Evolutionary conservation across 805 yeast species (phyloP).

Genomic region (Barnettozyma siamensis): DNA sequence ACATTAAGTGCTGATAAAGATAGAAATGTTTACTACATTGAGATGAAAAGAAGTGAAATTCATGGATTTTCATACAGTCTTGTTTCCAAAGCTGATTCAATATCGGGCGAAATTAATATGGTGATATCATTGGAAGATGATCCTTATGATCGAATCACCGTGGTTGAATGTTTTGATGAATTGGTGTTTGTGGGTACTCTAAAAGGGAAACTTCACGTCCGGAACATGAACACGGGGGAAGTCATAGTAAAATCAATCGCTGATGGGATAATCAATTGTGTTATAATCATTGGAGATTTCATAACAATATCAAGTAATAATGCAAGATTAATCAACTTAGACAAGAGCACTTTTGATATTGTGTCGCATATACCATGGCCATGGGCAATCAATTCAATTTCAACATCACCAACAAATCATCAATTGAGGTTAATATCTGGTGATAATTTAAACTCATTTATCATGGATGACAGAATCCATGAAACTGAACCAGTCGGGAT

Average conservation of each 20-base stretch:
- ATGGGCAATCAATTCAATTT: constrained; percentile 47
- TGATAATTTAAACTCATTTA: constrained; percentile 37
- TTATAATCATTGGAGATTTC: constrained; percentile 29
- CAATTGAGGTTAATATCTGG: constrained; percentile 44
- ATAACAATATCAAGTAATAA: constrained; percentile 49
- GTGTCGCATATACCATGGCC: constrained; percentile 26
- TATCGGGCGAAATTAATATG: constrained; percentile 22
- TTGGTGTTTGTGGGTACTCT: constrained; percentile 48
- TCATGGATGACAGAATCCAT: constrained; percentile 38
- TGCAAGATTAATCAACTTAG: constrained; percentile 35
- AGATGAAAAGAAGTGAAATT: not conserved
- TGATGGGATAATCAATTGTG: constrained; percentile 50
- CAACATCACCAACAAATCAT: constrained; percentile 34
- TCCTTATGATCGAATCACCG: constrained; percentile 35
- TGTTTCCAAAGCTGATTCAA: constrained; percentile 23
- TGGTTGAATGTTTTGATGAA: constrained; percentile 38
- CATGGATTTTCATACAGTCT: constrained; percentile 3
- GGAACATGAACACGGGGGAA: constrained; percentile 25
- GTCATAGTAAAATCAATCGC: constrained; percentile 33
- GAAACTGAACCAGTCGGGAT: constrained; percentile 13
- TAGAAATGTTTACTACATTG: constrained; percentile 9
- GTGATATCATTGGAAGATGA: constrained; percentile 31
- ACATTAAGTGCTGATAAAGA: constrained; percentile 27
- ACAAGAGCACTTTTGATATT: constrained; percentile 25
- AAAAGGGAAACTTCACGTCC: constrained; percentile 38